Conservation (phyloP, 306 rosid genomes). For the Delonix regia region DNA sequence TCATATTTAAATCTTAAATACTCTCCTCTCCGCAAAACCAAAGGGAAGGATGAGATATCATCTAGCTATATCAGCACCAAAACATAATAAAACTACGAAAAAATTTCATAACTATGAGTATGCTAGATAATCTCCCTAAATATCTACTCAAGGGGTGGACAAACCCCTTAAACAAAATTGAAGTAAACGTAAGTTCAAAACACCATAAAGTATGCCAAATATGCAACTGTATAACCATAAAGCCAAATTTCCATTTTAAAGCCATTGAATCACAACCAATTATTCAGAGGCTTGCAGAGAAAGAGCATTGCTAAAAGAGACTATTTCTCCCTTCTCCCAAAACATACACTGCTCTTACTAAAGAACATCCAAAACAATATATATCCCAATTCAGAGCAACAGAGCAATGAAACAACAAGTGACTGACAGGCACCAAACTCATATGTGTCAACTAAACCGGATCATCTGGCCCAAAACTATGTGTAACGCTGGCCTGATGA, state of each 20-base stretch:
- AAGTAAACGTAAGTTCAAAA: background rate
- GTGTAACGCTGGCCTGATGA: no score
- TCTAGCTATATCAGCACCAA: background rate
- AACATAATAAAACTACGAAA: background rate
- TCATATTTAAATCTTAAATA: background rate
- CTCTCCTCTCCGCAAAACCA: background rate
- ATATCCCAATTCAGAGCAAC: background rate
- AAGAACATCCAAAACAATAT: background rate
- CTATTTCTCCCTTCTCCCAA: background rate
- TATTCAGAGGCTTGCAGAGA: background rate
- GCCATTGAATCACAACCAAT: background rate
- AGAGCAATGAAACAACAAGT: no score
- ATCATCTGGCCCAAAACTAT: no score
- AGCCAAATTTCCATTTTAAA: background rate
- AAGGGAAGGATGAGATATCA: background rate
- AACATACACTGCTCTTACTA: background rate
- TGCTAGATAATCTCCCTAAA: background rate
- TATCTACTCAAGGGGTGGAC: background rate
- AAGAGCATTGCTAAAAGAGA: background rate
- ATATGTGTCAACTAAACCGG: no score
- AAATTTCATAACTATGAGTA: background rate
- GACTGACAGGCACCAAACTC: no score
- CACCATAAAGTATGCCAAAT: background rate
- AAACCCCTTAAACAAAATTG: background rate
- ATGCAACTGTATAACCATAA: background rate